Percentiles rank a stretch among this genome's conserved stretches.
These are phyloP conservation scores for Trichoderma sp. DNA, from an alignment of 2,329 filamentous ascomycete species.

Conservation along the genomic window DNA sequence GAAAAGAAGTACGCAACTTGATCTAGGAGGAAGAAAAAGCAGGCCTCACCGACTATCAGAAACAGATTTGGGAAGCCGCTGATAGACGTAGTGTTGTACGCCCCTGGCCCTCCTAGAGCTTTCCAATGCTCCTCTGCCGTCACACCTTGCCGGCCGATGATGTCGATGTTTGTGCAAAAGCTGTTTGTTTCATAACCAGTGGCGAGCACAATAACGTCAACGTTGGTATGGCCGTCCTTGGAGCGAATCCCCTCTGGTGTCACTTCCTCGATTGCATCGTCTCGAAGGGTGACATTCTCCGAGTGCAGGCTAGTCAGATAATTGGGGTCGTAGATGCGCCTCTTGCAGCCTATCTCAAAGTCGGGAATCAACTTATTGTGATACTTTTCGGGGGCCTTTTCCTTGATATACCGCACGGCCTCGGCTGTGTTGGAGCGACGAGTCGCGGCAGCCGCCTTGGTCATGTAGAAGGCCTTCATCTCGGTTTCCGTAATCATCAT, in stretches of 20 bases:
- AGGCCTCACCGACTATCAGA: constrained; percentile 52
- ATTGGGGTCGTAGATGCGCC: constrained; percentile 60
- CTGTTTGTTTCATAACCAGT: constrained; percentile 61
- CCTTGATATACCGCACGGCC: constrained; percentile 46
- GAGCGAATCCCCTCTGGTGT: constrained; percentile 44
- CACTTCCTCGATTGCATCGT: constrained; percentile 51
- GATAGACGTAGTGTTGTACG: constrained; percentile 60
- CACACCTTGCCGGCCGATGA: constrained; percentile 53
- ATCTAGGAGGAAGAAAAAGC: not conserved
- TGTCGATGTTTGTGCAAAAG: constrained; percentile 55
- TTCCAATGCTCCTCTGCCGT: constrained; percentile 59
- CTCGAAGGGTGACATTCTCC: constrained; percentile 49
- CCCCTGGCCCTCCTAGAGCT: constrained; percentile 59
- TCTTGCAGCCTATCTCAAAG: constrained; percentile 64
- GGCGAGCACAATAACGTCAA: constrained; percentile 62
- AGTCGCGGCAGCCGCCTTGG: constrained; percentile 39
- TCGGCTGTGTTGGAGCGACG: constrained; percentile 42
- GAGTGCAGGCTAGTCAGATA: constrained; percentile 57
- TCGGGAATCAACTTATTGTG: constrained; percentile 63
- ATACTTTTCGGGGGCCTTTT: constrained; percentile 58
- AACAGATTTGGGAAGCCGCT: constrained; percentile 68
- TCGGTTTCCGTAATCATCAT: constrained; percentile 41
- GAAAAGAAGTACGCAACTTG: no score
- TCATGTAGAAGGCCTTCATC: constrained; percentile 43
- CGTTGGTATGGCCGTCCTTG: constrained; percentile 45